These are phyloP conservation scores for Colletotrichum scovillei DNA, from an alignment of 2,329 filamentous ascomycete species.

Conservation along the genomic window DNA sequence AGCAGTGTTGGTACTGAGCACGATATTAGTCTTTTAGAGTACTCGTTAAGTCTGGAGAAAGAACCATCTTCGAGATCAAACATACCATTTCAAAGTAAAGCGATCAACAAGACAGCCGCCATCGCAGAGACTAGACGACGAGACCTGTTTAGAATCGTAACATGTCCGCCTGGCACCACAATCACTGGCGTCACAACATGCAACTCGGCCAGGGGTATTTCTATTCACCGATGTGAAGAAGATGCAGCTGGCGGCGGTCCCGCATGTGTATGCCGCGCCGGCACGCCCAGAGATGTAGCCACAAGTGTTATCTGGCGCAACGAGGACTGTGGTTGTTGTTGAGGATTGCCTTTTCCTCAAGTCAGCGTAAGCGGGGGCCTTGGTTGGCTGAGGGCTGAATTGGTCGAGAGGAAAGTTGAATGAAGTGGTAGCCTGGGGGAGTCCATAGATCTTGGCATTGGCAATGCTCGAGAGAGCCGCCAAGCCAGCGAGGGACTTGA, in stretches of 20 bases:
- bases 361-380: conserved; percentile 49
- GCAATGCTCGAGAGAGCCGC: conserved; percentile 45
- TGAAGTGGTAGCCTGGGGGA: conserved; percentile 48
- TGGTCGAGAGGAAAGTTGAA: conserved; percentile 48
- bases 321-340: conserved; percentile 50
- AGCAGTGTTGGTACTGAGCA: conserved; percentile 47
- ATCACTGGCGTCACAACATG: conserved; percentile 51
- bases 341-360: conserved; percentile 45
- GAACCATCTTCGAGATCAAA: background rate
- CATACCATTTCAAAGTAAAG: conserved; percentile 60
- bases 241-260: conserved; percentile 48
- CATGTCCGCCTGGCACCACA: conserved; percentile 53
- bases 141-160: conserved; percentile 50
- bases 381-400: conserved; percentile 54
- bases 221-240: conserved; percentile 47
- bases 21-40: conserved; percentile 34
- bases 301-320: conserved; percentile 62
- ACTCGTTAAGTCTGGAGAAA: background rate
- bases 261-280: conserved; percentile 54
- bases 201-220: conserved; percentile 49
- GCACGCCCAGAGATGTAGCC: conserved; percentile 57
- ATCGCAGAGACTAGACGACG: conserved; percentile 50
- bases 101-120: conserved; percentile 52
- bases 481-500: conserved; percentile 38
- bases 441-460: conserved; percentile 48